Percentiles rank a stretch among this genome's conserved stretches.
These are phyloP conservation scores for Macrolepiota fuliginosa DNA, from an alignment of 768 basidiomycete genomes.

Conservation along the genomic window DNA sequence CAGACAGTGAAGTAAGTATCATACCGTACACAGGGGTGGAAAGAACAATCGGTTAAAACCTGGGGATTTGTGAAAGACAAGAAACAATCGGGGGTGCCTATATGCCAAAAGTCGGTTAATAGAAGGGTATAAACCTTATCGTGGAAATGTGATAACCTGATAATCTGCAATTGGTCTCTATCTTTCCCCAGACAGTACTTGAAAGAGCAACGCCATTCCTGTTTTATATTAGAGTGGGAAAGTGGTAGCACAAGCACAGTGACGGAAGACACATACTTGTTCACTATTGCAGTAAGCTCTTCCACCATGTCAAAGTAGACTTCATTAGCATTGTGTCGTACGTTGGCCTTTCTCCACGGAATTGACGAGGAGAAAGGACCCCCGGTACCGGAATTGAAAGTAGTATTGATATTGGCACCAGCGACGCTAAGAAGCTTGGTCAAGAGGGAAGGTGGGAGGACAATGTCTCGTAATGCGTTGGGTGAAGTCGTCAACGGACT, in stretches of 20 bases:
- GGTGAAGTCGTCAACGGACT: slow-evolving; percentile 90
- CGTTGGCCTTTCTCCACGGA: slow-evolving; percentile 86
- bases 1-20: slow-evolving; percentile 19
- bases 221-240: slow-evolving; percentile 7
- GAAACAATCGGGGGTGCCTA: slow-evolving; percentile 87
- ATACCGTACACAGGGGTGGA: slow-evolving; percentile 92
- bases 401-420: slow-evolving; percentile 46
- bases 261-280: slow-evolving; percentile 48
- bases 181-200: slow-evolving; percentile 70
- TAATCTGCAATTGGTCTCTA: slow-evolving; percentile 74
- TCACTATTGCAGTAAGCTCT: slow-evolving; percentile 73
- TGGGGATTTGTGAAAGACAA: slow-evolving; percentile 75
- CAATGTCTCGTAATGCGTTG: slow-evolving; percentile 89
- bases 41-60: slow-evolving; percentile 73
- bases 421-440: slow-evolving; percentile 62
- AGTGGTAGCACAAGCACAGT: neutral
- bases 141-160: slow-evolving; percentile 49
- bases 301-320: slow-evolving; percentile 92
- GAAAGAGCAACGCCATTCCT: slow-evolving; percentile 70
- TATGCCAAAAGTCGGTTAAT: slow-evolving; percentile 1
- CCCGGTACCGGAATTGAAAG: slow-evolving; percentile 43
- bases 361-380: slow-evolving; percentile 84
- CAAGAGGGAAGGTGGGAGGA: slow-evolving; percentile 86
- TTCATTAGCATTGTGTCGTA: slow-evolving; percentile 86
- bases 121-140: slow-evolving; percentile 5